Base-by-base conservation (phyloP, 1,139 yeast species). In the Scheffersomyces illinoinensis region DNA sequence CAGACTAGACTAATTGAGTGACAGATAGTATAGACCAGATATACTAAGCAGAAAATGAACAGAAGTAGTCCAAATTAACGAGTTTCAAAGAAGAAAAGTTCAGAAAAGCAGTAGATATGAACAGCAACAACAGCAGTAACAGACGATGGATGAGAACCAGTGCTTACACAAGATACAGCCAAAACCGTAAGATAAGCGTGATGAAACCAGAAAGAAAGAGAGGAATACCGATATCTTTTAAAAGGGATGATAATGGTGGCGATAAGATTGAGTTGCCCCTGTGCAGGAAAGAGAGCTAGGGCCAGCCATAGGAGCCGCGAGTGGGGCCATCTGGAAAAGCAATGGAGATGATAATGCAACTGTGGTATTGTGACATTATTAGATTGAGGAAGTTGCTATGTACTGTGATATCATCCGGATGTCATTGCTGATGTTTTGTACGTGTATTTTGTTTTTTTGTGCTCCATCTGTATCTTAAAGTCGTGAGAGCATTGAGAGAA, bases 221-320 rank as follows among this genome's bases (percentile, higher is more conserved):
- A 50, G 20, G 24, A 12, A n/a, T 24, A 33, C 20, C 19, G 47
- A 39, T 48, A 39, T 18, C 51, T 49, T 47, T 18, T 18, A 4
- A 8, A 46, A 48, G 17, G 39, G 57, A 47, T n/a, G 50, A 50
- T 14, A 23, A 50, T 17, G 47, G 39, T 20, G 54, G 47, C 23
- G 53, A 43, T 48, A 50, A 55, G 43, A 50, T 43, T 33, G 43
- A 12, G 43, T 2, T 17, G 43, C 14, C 43, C 43, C 1, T 10
- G 43, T 58, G 57, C 60, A 58, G 59, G 57, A 23, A 39, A 5
- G 12, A 12, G 10, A 33, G 14, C 43, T 17, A 17, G 47, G 33
- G 20, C 39, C 21, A 47, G 52, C 55, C 47, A 53, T 48, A 47
- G 24, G 23, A 46, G 17, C 39, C 24, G 51, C 39, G 46, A 17